Conservation (phyloP, 2,329 filamentous ascomycete genomes). For the Diplodia mutila region DNA sequence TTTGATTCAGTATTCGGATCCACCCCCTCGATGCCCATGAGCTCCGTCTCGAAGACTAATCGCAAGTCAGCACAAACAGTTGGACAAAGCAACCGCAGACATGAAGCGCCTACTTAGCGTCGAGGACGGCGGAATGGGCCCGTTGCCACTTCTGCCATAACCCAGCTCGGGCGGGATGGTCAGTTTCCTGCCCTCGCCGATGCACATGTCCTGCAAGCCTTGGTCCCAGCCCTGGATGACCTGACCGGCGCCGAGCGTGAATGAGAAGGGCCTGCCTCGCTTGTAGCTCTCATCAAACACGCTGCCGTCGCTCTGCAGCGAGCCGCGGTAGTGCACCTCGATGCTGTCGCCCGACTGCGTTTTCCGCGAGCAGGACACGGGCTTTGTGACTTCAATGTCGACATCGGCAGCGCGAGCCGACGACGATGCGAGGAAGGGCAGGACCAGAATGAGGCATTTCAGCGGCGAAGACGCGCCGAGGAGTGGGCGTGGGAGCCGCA, state of each 20-base stretch:
- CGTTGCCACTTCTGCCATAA: constrained; percentile 77
- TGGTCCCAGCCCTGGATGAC: constrained; percentile 98
- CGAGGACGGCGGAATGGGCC: constrained; percentile 82
- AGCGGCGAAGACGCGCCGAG: constrained; percentile 30
- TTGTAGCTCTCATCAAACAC: constrained; percentile 66
- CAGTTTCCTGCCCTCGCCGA: constrained; percentile 88
- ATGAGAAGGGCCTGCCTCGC: constrained; percentile 74
- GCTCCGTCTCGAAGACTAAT: constrained; percentile 88
- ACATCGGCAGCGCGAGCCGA: constrained; percentile 34
- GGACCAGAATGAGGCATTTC: constrained; percentile 44
- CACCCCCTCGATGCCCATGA: constrained; percentile 81
- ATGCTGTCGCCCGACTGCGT: constrained; percentile 72
- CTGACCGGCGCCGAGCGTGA: constrained; percentile 78
- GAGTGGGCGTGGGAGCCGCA: constrained; percentile 24
- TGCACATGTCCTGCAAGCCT: constrained; percentile 91
- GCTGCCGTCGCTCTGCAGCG: constrained; percentile 69
- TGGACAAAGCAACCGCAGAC: constrained; percentile 25
- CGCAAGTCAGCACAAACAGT: constrained; percentile 29
- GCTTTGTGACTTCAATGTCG: constrained; percentile 74
- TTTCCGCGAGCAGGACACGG: constrained; percentile 79
- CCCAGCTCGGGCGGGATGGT: constrained; percentile 87
- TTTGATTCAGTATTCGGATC: constrained; percentile 30
- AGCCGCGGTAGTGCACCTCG: constrained; percentile 86
- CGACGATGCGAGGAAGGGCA: constrained; percentile 57
- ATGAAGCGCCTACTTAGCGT: constrained; percentile 65